Evolutionary conservation across 768 basidiomycete species (phyloP).

Genomic region (Mycena leptocephala): DNA sequence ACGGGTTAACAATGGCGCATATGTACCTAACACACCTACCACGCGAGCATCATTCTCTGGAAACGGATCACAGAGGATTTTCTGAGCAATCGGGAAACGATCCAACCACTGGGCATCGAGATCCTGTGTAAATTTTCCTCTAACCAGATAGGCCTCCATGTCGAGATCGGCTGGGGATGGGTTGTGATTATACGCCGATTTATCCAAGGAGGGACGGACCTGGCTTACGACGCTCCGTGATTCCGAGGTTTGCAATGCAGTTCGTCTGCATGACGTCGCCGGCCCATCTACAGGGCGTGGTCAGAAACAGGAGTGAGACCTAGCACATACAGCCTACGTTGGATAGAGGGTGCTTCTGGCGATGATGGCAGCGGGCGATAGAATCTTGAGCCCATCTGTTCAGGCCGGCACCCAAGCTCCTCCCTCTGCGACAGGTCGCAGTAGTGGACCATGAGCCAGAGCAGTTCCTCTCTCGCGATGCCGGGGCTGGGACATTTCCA

Average conservation of each 20-base stretch:
- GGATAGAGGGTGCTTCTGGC: conserved; percentile 1
- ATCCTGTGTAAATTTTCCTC: neutral
- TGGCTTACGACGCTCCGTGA: neutral
- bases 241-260: neutral
- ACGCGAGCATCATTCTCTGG: neutral
- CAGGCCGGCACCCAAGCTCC: neutral
- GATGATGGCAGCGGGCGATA: conserved; percentile 2
- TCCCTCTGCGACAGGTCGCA: neutral
- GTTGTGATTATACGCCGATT: neutral
- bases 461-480: neutral
- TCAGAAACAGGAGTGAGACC: neutral
- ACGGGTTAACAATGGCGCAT: neutral
- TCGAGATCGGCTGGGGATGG: neutral
- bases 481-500: neutral
- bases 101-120: neutral
- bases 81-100: neutral
- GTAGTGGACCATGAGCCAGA: neutral
- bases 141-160: neutral
- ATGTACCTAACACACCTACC: neutral
- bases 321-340: neutral
- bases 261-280: neutral
- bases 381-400: conserved; percentile 4
- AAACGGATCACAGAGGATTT: neutral
- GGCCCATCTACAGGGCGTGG: neutral
- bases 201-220: neutral